Evolutionary conservation across 164 flowering plant species (phyloP), one percentile per base, ranked within the genome.

Genomic region (Kalanchoe fedtschenkoi): DNA sequence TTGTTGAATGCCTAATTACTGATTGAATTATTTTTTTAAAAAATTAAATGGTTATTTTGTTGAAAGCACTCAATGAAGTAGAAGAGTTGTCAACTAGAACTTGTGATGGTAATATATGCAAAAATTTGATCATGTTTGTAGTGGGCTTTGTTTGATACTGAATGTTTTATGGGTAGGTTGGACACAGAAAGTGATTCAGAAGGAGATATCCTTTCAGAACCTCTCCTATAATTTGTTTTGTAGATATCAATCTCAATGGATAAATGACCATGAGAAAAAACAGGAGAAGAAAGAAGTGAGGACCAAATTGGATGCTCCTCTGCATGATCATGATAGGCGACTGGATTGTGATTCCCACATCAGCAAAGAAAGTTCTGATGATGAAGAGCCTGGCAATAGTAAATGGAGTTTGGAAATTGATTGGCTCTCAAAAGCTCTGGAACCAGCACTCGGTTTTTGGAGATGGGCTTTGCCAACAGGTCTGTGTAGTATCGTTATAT

Each of bases 401-500:
- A 90, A 80, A 71, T 80, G 91, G 92, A 87, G 57, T 37, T 47
- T 80, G 32, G 97, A 93, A 73, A 81, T 83, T 72, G 88, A 80
- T 62, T 93, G 95, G 98, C 82, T 92, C n/a, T 66, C 84, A 0
- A 89, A 81, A 68, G 95, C 89, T 39, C 80, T 93, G 53, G 96
- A 89, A 70, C 98, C 97, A 29, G 97, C 97, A 19, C 66, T 90
- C 66, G 86, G 88, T 70, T 58, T 93, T 69, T 87, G 71, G 66
- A 78, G 76, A 69, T 68, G 87, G 87, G 91, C 95, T 61, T 58
- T 90, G 61, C 83, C 91, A 17, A 58, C 87, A 85, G 98, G 98
- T 89, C 41, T 70, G 70, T 62, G 28, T 1, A 2, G 3, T 37
- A 19, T 58, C 37, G 26, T 28, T 56, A 17, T 55, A 21, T n/a